Conservation (phyloP, 768 basidiomycete species). For the Leccinellum luteum region DNA sequence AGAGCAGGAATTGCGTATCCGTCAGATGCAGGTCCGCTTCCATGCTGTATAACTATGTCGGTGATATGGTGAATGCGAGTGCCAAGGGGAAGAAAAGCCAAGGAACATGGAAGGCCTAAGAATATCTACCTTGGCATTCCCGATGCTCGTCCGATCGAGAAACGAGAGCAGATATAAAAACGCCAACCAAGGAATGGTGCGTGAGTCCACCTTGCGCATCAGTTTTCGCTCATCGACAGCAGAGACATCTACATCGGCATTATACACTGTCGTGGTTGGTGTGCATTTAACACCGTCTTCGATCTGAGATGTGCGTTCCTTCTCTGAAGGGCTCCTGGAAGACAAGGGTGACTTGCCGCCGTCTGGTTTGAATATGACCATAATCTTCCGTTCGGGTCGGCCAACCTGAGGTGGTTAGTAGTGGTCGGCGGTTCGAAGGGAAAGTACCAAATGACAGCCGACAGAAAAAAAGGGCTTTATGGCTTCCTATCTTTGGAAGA, state of each 20-base stretch:
- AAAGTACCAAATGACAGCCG: neutral
- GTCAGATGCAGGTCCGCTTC: constrained; percentile 55
- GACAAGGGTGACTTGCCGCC: neutral
- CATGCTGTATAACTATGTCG: constrained; percentile 58
- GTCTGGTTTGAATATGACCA: neutral
- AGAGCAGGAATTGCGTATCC: constrained; percentile 63
- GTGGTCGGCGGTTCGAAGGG: neutral
- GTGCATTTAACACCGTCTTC: neutral
- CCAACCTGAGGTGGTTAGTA: neutral
- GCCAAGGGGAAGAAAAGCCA: neutral
- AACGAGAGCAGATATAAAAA: constrained; percentile 77
- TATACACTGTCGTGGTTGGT: constrained; percentile 23
- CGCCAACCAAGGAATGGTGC: constrained; percentile 67
- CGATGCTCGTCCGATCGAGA: constrained; percentile 56
- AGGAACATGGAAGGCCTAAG: no score
- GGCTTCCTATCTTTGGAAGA: neutral
- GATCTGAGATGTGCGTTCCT: neutral
- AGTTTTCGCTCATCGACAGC: constrained; percentile 66
- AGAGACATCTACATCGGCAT: constrained; percentile 52
- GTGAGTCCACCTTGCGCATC: constrained; percentile 64
- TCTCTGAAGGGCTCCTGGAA: constrained; percentile 3
- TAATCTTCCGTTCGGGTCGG: neutral
- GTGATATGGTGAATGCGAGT: neutral
- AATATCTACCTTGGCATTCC: constrained; percentile 33
- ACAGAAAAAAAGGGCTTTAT: neutral